Evolutionary conservation across 345 rosid genomes (phyloP).

Genomic region (Microcos paniculata): DNA sequence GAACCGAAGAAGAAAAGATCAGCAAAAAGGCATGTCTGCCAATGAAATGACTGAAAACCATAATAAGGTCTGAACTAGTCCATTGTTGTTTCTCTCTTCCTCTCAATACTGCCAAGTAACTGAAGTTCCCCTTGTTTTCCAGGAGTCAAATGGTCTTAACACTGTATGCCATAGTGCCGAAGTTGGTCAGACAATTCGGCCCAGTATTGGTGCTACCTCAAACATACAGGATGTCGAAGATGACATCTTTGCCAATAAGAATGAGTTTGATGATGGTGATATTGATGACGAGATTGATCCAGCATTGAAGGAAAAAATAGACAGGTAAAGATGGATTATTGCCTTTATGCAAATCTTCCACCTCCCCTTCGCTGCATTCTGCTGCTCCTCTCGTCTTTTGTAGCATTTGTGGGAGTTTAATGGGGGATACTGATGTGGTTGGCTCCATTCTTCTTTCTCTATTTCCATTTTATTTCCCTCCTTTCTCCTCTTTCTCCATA

Average conservation of each 20-base stretch:
- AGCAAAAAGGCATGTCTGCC: slow-evolving; percentile 39
- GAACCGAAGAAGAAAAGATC: slow-evolving; percentile 66
- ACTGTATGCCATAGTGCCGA: slow-evolving; percentile 34
- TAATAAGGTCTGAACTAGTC: slow-evolving; percentile 41
- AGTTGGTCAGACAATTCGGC: slow-evolving; percentile 31
- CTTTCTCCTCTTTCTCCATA: too few species aligned
- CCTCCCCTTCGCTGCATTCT: neutral
- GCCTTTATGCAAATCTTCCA: neutral
- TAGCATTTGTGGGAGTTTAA: too few species aligned
- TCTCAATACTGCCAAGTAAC: slow-evolving; percentile 18
- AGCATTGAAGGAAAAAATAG: slow-evolving; percentile 73
- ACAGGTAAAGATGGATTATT: slow-evolving; percentile 50
- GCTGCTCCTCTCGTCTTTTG: too few species aligned
- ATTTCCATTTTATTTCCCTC: too few species aligned
- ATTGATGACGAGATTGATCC: slow-evolving; percentile 86
- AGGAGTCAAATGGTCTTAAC: slow-evolving; percentile 46
- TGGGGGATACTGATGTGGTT: too few species aligned
- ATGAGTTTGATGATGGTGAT: slow-evolving; percentile 59
- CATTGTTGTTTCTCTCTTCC: slow-evolving; percentile 3
- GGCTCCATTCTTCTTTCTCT: too few species aligned
- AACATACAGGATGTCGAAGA: slow-evolving; percentile 37
- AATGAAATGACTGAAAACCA: slow-evolving; percentile 30
- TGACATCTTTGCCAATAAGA: slow-evolving; percentile 40
- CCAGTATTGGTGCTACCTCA: slow-evolving; percentile 40
- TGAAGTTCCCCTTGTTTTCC: slow-evolving; percentile 20